Percentiles rank a stretch among this genome's conserved stretches.
Conservation (phyloP, 73 alveolate genomes). For the Breviolum minutum region DNA sequence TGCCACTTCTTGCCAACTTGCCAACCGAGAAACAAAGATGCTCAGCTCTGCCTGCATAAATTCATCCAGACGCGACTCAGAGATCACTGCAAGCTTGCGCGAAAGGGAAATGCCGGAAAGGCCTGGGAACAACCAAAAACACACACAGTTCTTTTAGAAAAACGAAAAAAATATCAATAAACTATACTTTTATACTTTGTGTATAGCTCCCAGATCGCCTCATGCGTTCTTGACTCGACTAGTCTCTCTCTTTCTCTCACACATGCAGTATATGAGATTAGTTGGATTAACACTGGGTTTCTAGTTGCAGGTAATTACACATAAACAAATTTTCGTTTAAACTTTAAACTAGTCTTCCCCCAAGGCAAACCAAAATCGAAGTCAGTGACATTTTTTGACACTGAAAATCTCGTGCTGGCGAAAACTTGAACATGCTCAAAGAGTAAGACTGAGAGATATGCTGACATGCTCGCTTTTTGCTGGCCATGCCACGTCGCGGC, state of each 20-base stretch:
- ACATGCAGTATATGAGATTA: too few species aligned
- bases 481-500: conserved; percentile 27
- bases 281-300: too few species aligned
- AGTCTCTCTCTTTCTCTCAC: background rate
- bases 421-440: too few species aligned
- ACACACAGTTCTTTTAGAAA: too few species aligned
- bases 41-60: conserved; percentile 88
- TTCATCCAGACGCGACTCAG: conserved; percentile 86
- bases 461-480: background rate
- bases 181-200: background rate
- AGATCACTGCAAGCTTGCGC: conserved; percentile 43
- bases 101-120: background rate
- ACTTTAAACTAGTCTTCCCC: too few species aligned
- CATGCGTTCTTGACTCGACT: background rate
- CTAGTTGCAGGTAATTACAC: too few species aligned
- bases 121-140: background rate
- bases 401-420: too few species aligned
- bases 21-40: conserved; percentile 58
- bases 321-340: too few species aligned
- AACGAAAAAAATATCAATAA: too few species aligned
- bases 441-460: background rate
- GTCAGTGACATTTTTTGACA: too few species aligned
- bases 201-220: background rate
- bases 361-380: too few species aligned
- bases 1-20: too few species aligned